Percentiles rank a stretch among this genome's conserved stretches.
These are phyloP conservation scores for Talaromyces liani DNA, from an alignment of 495 filamentous ascomycete species.

Conservation along the genomic window DNA sequence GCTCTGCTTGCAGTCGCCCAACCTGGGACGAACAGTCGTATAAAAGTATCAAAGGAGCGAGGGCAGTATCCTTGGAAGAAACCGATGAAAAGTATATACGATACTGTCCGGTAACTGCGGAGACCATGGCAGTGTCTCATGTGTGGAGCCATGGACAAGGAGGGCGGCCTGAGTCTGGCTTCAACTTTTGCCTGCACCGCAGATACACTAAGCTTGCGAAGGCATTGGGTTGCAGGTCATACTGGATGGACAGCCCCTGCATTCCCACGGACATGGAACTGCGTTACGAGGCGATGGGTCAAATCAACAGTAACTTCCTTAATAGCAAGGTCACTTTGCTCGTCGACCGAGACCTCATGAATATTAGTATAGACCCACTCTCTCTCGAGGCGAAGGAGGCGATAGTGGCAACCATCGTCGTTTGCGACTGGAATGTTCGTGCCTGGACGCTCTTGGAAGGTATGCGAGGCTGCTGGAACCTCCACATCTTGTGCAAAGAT, in stretches of 20 bases:
- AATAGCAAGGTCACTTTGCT: slow-evolving; percentile 15
- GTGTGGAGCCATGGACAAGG: slow-evolving; percentile 23
- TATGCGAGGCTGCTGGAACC: slow-evolving; percentile 11
- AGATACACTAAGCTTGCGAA: slow-evolving; percentile 13
- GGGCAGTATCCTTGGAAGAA: slow-evolving; percentile 8
- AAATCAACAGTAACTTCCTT: slow-evolving; percentile 18
- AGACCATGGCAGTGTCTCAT: slow-evolving; percentile 18
- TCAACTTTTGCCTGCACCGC: slow-evolving; percentile 17
- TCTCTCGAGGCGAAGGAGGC: slow-evolving; percentile 9
- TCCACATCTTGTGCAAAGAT: slow-evolving; percentile 17
- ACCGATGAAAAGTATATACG: neutral
- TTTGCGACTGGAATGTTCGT: slow-evolving; percentile 22
- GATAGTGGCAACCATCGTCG: slow-evolving; percentile 12
- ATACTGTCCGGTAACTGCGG: slow-evolving; percentile 10
- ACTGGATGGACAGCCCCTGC: slow-evolving; percentile 22
- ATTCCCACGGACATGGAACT: slow-evolving; percentile 16
- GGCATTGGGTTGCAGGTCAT: slow-evolving; percentile 14
- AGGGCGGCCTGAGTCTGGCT: slow-evolving; percentile 14
- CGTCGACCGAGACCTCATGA: slow-evolving; percentile 18
- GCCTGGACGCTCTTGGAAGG: slow-evolving; percentile 21
- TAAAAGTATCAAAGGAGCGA: slow-evolving; percentile 7
- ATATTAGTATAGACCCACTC: slow-evolving; percentile 10
- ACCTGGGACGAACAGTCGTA: slow-evolving; percentile 13
- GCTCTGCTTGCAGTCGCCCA: slow-evolving; percentile 7
- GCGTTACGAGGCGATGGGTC: slow-evolving; percentile 14